These are phyloP conservation scores for Hirsutella minnesotensis DNA, from an alignment of 2,329 filamentous ascomycete genomes.

Conservation along the genomic window DNA sequence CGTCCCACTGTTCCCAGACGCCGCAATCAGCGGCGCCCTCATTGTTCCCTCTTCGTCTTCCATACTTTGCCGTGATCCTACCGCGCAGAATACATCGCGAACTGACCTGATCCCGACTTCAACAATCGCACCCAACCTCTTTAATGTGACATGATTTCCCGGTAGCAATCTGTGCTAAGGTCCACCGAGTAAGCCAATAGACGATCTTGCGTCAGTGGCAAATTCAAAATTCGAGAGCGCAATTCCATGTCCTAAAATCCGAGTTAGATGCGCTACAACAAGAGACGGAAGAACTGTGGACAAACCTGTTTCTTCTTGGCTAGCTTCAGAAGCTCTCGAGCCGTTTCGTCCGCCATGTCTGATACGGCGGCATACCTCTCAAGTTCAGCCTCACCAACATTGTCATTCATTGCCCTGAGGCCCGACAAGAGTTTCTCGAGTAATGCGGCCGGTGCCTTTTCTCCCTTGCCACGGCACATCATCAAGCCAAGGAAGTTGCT, in stretches of 20 bases:
- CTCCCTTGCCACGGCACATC: slow-evolving; percentile 27
- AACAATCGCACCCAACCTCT: background rate
- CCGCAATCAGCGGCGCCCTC: too few relatives aligned
- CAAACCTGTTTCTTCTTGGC: slow-evolving; percentile 46
- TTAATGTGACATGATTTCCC: slow-evolving; percentile 44
- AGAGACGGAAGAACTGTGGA: slow-evolving; percentile 7
- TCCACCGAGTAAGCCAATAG: slow-evolving; percentile 59
- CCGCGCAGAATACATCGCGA: too few relatives aligned
- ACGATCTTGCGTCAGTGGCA: slow-evolving; percentile 62
- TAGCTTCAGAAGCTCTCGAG: slow-evolving; percentile 47
- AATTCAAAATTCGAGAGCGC: slow-evolving; percentile 34
- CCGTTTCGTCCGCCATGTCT: slow-evolving; percentile 69
- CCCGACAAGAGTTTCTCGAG: slow-evolving; percentile 46
- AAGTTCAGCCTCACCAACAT: slow-evolving; percentile 33
- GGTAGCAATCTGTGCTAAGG: slow-evolving; percentile 58
- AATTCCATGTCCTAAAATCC: slow-evolving; percentile 23
- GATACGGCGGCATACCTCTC: slow-evolving; percentile 56
- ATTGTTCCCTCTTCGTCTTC: too few relatives aligned
- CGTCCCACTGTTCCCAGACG: too few relatives aligned
- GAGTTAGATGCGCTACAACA: slow-evolving; percentile 5
- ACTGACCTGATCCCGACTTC: background rate
- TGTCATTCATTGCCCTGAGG: slow-evolving; percentile 41
- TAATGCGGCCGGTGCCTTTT: slow-evolving; percentile 28
- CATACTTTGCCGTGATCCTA: too few relatives aligned
- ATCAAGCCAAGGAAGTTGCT: slow-evolving; percentile 44